Evolutionary conservation across 495 filamentous ascomycete genomes (phyloP), one percentile per base, ranked within the genome.

Genomic region (Neurospora sp.): DNA sequence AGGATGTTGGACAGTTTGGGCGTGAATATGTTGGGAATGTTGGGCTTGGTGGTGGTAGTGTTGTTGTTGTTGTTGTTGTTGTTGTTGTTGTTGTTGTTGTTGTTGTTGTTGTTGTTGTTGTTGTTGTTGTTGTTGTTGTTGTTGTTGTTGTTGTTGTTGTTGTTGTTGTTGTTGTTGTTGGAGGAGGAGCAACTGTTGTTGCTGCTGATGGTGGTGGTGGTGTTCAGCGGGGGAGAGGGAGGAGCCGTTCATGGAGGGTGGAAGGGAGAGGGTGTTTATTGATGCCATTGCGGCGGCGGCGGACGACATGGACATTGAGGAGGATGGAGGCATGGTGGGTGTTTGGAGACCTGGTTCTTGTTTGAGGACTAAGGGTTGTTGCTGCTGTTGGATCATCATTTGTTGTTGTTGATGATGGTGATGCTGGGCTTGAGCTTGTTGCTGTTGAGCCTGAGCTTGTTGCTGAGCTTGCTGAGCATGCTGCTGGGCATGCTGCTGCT

Each of bases 391-490:
- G 1, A 20, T 35, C 40, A 20, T 44, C 39, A 71, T 70, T 1
- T 76, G 74, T n/a, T 69, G 71, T 20, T 69, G 71, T 20, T 77
- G 75, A 16, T 77, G 73, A 35, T 76, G 73, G 35, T 76, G 76
- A 2, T 37, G 22, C 10, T 70, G 71, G 9, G 20, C 18, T 14
- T 70, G 73, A 8, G 22, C 53, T 8, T 45, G 44, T 8, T 45
- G 44, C 8, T 7, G 41, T 2, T 61, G 74, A 18, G 31, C 39
- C 20, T 76, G 74, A 22, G 48, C 69, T 20, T 76, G 75, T 35
- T 76, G 72, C 45, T 75, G 75, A 4, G 14, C 22, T 35, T 31
- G 27, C 27, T 31, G 31, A 4, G 31, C 31, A 35, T 35, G 31
- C 31, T 5, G 31, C 16, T 70, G 71, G 9, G 20, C 18, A 9